These are phyloP conservation scores for Cyberlindnera mrakii DNA, from an alignment of 805 yeast genomes.

Conservation along the genomic window DNA sequence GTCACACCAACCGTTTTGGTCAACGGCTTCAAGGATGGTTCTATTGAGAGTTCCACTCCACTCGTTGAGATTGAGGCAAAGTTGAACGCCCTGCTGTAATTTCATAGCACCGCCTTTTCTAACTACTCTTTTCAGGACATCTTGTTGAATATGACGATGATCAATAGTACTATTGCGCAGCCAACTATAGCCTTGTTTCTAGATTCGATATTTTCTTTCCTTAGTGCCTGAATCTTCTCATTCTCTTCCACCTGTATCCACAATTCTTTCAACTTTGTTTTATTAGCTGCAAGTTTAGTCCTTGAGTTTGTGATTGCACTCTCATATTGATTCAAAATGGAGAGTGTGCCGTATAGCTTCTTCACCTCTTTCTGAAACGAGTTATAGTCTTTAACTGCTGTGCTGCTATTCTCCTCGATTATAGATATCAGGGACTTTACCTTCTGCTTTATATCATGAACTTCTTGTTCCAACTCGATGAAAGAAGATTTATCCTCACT, in stretches of 20 bases:
- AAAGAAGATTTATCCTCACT: constrained; percentile 2
- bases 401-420: constrained; percentile 1
- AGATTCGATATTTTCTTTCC: constrained; percentile 3
- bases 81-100: constrained; percentile 13
- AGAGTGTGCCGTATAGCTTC: constrained; percentile 8
- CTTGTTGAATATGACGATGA: neutral
- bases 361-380: constrained; percentile 5
- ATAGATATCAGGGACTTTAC: neutral
- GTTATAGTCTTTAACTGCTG: constrained; percentile 3
- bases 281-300: constrained; percentile 5
- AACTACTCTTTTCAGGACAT: neutral
- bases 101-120: neutral
- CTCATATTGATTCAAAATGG: constrained; percentile 10
- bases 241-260: constrained; percentile 7
- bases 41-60: constrained; percentile 58
- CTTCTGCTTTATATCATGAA: constrained; percentile 3
- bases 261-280: constrained; percentile 9
- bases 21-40: constrained; percentile 55
- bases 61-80: constrained; percentile 31
- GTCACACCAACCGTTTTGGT: constrained; percentile 77
- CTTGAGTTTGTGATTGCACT: constrained; percentile 4
- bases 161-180: neutral
- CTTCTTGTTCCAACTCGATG: constrained; percentile 4
- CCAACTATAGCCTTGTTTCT: neutral
- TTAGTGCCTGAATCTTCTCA: constrained; percentile 4